These are phyloP conservation scores for Apocynum venetum DNA, from an alignment of 257 asterid species.

Conservation along the genomic window DNA sequence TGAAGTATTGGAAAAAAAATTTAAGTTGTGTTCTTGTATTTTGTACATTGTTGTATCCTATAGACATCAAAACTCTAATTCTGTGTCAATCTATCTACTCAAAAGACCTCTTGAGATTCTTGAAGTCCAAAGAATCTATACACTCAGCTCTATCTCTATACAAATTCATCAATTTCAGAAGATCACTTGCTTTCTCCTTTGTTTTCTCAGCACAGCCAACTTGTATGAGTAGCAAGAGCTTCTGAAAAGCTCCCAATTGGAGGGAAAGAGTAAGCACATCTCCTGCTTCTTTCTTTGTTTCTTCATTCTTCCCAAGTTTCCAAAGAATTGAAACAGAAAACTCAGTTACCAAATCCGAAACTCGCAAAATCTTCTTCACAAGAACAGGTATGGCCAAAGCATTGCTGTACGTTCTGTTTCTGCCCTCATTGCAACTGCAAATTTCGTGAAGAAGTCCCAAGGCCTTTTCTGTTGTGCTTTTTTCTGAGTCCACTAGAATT, in stretches of 20 bases:
- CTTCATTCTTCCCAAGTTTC: conserved; percentile 27
- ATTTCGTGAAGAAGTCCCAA: conserved; percentile 48
- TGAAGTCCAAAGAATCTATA: conserved; percentile 46
- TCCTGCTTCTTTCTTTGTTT: background rate
- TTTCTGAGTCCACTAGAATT: conserved; percentile 40
- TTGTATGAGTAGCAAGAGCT: conserved; percentile 45
- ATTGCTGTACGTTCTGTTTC: conserved; percentile 29
- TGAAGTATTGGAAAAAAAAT: background rate
- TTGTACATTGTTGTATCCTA: background rate
- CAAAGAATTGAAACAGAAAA: conserved; percentile 46
- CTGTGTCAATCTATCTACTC: background rate
- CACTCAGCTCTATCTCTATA: conserved; percentile 33
- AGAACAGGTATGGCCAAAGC: conserved; percentile 40
- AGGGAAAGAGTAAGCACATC: conserved; percentile 33
- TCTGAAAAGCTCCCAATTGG: conserved; percentile 51
- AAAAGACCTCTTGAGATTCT: conserved; percentile 41
- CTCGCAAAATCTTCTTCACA: conserved; percentile 49
- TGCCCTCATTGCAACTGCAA: conserved; percentile 35
- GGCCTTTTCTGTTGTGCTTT: conserved; percentile 48
- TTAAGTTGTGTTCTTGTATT: background rate
- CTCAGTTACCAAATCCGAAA: conserved; percentile 47
- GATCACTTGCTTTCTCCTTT: conserved; percentile 43
- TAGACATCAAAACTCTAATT: background rate
- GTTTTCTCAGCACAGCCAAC: conserved; percentile 41
- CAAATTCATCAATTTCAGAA: conserved; percentile 44